Evolutionary conservation across 768 basidiomycete genomes (phyloP).

Genomic region (Cyclocybe aegerita): DNA sequence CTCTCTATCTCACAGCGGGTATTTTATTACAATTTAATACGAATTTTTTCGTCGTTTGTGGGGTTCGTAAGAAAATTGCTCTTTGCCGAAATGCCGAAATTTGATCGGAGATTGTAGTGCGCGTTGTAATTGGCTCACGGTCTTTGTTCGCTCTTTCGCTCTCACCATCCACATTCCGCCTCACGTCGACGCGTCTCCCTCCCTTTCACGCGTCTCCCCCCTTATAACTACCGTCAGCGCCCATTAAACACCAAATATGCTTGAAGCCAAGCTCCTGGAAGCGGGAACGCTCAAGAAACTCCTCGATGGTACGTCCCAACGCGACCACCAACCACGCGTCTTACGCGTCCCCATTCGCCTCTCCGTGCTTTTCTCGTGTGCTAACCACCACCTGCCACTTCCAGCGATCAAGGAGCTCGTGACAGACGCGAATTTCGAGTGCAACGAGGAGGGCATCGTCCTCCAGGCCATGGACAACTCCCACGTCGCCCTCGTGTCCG

Average conservation of each 20-base stretch:
- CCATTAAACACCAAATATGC: conserved; percentile 41
- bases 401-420: conserved; percentile 97
- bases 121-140: too few species aligned
- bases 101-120: too few species aligned
- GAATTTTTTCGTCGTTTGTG: too few species aligned
- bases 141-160: too few species aligned
- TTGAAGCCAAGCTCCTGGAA: conserved; percentile 89
- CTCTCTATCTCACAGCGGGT: too few species aligned
- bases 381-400: not conserved
- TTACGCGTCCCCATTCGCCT: not conserved
- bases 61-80: too few species aligned
- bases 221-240: too few species aligned
- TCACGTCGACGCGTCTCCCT: too few species aligned
- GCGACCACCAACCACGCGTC: not conserved
- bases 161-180: too few species aligned
- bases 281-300: conserved; percentile 91
- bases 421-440: conserved; percentile 96
- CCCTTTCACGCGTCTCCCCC: too few species aligned
- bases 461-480: conserved; percentile 99
- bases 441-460: conserved; percentile 91
- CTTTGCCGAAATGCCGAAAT: too few species aligned
- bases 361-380: conserved; percentile 5
- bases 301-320: conserved; percentile 70
- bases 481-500: conserved; percentile 94
- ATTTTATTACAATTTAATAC: too few species aligned